Percentiles rank a stretch among this genome's conserved stretches.
phyloP scores from a whole-genome alignment of 306 rosid species.

The Quercus robur region DNA sequence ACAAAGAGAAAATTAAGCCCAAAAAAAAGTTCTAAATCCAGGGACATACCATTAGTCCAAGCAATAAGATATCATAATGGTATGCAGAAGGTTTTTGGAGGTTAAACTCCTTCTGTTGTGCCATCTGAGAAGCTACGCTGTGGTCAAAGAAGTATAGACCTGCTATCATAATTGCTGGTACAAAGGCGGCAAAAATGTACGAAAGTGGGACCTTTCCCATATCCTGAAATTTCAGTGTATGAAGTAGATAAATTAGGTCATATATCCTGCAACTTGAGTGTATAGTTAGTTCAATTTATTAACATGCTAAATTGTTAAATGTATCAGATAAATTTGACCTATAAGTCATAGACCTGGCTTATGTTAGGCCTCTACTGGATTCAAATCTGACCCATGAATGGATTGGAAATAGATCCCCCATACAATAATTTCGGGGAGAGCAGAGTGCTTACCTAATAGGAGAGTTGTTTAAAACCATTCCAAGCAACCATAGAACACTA shows the following conservation, averaged over 20 bases:
- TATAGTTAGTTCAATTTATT: background rate
- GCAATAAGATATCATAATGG: conserved; percentile 72
- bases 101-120: conserved; percentile 91
- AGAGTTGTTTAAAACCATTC: background rate
- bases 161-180: conserved; percentile 81
- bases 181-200: conserved; percentile 63
- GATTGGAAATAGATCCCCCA: background rate
- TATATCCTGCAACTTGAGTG: background rate
- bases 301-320: background rate
- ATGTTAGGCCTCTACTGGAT: background rate
- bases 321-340: background rate
- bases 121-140: conserved; percentile 81
- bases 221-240: conserved; percentile 38
- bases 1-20: background rate
- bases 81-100: conserved; percentile 80
- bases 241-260: background rate
- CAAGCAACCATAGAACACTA: background rate
- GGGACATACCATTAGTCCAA: conserved; percentile 59
- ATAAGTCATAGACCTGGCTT: background rate
- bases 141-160: conserved; percentile 94
- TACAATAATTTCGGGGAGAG: no score
- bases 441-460: background rate
- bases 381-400: background rate
- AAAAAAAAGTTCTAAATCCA: conserved; percentile 6
- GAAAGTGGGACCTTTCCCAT: conserved; percentile 66